Evolutionary conservation across 1,284 basidiomycete species (phyloP), one percentile per base, ranked within the genome.

Genomic region (Chiua sp.): DNA sequence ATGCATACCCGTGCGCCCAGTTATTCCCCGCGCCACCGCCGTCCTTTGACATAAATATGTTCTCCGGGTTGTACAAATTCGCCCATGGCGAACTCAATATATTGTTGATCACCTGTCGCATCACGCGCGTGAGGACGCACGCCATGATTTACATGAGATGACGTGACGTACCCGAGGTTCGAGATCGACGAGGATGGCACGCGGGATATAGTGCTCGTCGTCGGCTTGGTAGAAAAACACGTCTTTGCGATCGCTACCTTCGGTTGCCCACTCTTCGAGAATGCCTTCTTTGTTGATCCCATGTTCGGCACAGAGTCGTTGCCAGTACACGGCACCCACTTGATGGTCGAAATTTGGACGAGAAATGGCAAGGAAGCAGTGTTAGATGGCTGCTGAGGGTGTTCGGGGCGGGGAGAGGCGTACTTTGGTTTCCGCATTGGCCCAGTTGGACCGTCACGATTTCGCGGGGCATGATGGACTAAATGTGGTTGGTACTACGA

Each of bases 181-280:
- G n/a, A 98, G 85, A 78, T 99, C 98, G 59, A 99, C 90, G 28
- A 99, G 85, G 63, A 99, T 97, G 6, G 98, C 94, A 57, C 98
- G 86, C 12, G 98, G 98, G 66, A 99, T 96, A 76, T 99, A 99
- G 72, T 98, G 97, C 75, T 99, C 98, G 74, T 99, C 98, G 75
- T 99, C 98, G 15, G 98, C 98, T 76, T 99, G 98, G 76, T 99
- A 99, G 80, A 99, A 99, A 80, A 99, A 99, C 47, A 98, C 97
- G 77, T 99, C 98, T 73, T 99, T 99, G 68, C 98, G 84, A 77
- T 99, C 98, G 6, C 93, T 92, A 33, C 92, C 93, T 69, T 96
- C 94, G 4, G 91, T 93, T 4, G 94, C 94, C 92, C 93, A 96
- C 65, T 98, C 95, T 75, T 98, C 94, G 47, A 97, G 85, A 61